Evolutionary conservation across 441 rosid species (phyloP), one percentile per base, ranked within the genome.

Genomic region (Pelargonium cotyledonis): DNA sequence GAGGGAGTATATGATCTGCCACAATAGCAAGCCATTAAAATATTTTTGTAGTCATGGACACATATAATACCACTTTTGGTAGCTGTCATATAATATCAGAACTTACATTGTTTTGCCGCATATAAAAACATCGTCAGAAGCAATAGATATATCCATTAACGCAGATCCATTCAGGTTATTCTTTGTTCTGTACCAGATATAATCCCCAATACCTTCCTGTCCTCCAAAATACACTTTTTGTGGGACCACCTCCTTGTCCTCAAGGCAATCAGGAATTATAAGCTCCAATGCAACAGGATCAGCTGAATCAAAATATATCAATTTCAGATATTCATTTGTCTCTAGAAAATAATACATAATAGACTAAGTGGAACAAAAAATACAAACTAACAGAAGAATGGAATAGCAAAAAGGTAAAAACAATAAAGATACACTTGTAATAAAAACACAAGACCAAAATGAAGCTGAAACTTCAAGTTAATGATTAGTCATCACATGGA

Each of bases 231-330:
- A 95, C 65, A 74, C 86, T 79, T 89, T 92, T 69, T 70, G 88
- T 10, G 98, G 99, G 67, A 86, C 78, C 75, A 84, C 81, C 75
- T 90, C 96, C 77, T 80, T 78, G 23, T 76, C 85, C 86, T 95
- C 97, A 72, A 66, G 79, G 82, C 98, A 90, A 79, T 79, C 84
- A 65, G 92, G 89, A 80, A 92, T 76, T 51, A 77, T 74, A 74
- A 95, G 98, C 74, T 83, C 91, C 82, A 95, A 69, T 62, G 96
- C 99, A 75, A 95, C 85, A 46, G 99, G 99, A 78, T 95, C 90
- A 60, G 95, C 99, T 95, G 86, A 78, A 72, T 58, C 68, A 73
- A 75, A 75, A 62, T n/a, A 67, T 35, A 70, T 43, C 41, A 72
- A 69, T 68, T 51, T 67, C 14, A 21, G 61, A 53, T 26, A 19